Percentiles rank a stretch among this genome's conserved stretches.
These are phyloP conservation scores for Cladophialophora chaetospira DNA, from an alignment of 2,329 filamentous ascomycete species.

Conservation along the genomic window DNA sequence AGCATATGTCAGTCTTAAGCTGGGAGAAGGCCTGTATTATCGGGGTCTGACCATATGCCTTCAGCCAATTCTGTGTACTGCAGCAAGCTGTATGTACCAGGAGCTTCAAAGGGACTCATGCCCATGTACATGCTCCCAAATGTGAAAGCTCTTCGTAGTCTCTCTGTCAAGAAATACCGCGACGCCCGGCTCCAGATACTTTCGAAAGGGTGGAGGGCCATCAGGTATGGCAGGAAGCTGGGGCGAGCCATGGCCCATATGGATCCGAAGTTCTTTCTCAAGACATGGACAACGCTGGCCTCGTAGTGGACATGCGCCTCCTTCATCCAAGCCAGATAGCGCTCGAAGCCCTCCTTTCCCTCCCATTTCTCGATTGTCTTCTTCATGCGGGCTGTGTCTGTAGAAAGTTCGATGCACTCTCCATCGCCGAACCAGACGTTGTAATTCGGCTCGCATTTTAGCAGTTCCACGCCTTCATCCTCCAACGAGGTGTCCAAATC, in stretches of 20 bases:
- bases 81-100: conserved; percentile 71
- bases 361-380: conserved; percentile 71
- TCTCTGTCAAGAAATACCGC: conserved; percentile 70
- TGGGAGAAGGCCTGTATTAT: not conserved
- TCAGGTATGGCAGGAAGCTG: conserved; percentile 60
- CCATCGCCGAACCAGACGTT: conserved; percentile 72
- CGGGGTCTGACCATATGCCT: conserved; percentile 67
- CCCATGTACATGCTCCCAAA: conserved; percentile 84
- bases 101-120: conserved; percentile 75
- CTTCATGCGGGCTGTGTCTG: conserved; percentile 72
- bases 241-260: conserved; percentile 60
- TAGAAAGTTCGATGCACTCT: conserved; percentile 63
- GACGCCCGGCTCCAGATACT: conserved; percentile 67
- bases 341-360: conserved; percentile 68
- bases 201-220: conserved; percentile 69
- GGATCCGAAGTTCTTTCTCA: conserved; percentile 67
- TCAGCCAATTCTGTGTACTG: conserved; percentile 76
- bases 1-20: not conserved
- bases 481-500: conserved; percentile 69
- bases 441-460: conserved; percentile 77
- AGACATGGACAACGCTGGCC: conserved; percentile 64
- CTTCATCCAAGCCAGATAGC: conserved; percentile 67
- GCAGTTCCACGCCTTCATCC: conserved; percentile 65
- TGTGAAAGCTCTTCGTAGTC: conserved; percentile 70
- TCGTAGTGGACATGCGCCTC: conserved; percentile 73